A percentile compares a stretch with the other conserved stretches of the same genome.
Evolutionary conservation across 176 grass and related monocot genomes (phyloP).

Genomic region (Phyllostachys edulis): DNA sequence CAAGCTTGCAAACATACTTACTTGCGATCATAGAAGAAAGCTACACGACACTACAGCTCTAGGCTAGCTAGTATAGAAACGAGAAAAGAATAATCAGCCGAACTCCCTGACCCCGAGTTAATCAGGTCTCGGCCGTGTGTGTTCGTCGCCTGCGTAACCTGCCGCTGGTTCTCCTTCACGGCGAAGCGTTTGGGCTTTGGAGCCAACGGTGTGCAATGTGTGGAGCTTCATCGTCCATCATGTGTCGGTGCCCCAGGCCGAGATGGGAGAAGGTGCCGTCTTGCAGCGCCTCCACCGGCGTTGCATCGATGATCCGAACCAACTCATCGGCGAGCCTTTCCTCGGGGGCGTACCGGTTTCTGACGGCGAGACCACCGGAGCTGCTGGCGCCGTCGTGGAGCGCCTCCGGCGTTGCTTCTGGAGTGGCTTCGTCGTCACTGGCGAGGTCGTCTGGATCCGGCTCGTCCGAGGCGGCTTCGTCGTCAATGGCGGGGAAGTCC

Average conservation of each 20-base stretch:
- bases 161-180: too few species aligned
- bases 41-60: background rate
- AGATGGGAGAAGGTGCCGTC: too few species aligned
- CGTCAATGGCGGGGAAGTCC: background rate
- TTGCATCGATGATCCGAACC: too few species aligned
- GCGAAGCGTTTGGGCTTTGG: too few species aligned
- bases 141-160: too few species aligned
- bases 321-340: background rate
- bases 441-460: background rate
- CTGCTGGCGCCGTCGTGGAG: background rate
- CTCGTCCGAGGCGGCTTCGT: background rate
- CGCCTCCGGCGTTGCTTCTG: background rate
- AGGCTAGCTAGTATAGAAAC: background rate
- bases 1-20: background rate
- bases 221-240: too few species aligned
- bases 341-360: background rate
- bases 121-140: too few species aligned
- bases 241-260: too few species aligned
- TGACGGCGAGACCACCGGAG: background rate
- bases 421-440: background rate
- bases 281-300: too few species aligned
- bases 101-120: too few species aligned
- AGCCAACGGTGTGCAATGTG: too few species aligned
- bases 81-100: too few species aligned
- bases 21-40: background rate